Conservation (phyloP, 73 alveolate species). For the Paramecium sexaurelia region DNA sequence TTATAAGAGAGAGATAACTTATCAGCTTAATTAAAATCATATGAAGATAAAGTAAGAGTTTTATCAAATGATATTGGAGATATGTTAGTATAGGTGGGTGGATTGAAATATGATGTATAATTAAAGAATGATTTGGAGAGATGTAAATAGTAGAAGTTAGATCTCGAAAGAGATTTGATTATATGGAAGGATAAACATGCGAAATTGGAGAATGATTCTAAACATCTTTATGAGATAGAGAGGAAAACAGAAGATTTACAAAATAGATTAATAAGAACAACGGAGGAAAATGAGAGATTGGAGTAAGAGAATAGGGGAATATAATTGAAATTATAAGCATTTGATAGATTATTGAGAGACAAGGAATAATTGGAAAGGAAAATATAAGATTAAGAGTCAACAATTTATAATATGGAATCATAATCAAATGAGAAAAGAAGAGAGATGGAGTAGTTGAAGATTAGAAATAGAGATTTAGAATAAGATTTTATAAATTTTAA, state of each 20-base stretch:
- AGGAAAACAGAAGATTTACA: slow-evolving; percentile 22
- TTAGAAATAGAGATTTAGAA: slow-evolving; percentile 14
- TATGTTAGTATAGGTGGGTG: slow-evolving; percentile 32
- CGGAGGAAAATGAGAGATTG: slow-evolving; percentile 56
- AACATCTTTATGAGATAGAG: slow-evolving; percentile 21
- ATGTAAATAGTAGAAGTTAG: background rate
- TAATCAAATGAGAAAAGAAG: slow-evolving; percentile 42
- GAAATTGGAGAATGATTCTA: slow-evolving; percentile 9
- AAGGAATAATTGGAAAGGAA: slow-evolving; percentile 42
- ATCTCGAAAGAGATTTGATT: background rate
- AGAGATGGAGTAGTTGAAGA: background rate
- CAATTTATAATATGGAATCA: background rate
- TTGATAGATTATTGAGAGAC: slow-evolving; percentile 26
- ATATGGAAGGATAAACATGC: slow-evolving; percentile 25
- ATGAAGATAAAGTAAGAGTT: slow-evolving; percentile 47
- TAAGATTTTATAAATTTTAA: slow-evolving; percentile 46
- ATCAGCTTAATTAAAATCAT: slow-evolving; percentile 6
- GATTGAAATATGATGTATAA: slow-evolving; percentile 21
- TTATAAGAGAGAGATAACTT: slow-evolving; percentile 34
- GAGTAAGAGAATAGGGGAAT: slow-evolving; percentile 58
- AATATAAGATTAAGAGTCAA: slow-evolving; percentile 33
- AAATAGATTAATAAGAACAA: slow-evolving; percentile 22
- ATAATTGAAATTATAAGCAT: slow-evolving; percentile 52
- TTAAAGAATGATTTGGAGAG: slow-evolving; percentile 24
- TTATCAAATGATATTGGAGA: slow-evolving; percentile 5